phyloP scores from a whole-genome alignment of 2,329 filamentous ascomycete genomes.

The Microdochium trichocladiopsis region DNA sequence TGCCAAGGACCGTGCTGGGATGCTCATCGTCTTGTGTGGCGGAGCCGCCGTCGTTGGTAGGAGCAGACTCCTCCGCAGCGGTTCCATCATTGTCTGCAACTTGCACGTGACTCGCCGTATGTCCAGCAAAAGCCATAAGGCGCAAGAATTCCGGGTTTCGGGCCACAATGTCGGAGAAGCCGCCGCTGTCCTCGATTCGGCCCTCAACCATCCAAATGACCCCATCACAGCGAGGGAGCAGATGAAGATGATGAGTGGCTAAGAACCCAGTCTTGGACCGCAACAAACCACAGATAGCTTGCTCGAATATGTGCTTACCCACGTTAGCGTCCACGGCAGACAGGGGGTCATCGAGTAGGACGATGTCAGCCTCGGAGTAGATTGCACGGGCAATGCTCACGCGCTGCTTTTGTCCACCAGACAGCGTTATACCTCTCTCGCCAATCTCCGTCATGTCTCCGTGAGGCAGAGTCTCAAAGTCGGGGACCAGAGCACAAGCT shows the following conservation, averaged over 20 bases:
- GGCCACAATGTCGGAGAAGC: slow-evolving; percentile 57
- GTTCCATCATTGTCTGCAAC: slow-evolving; percentile 29
- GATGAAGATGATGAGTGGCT: slow-evolving; percentile 69
- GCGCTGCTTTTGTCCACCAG: slow-evolving; percentile 86
- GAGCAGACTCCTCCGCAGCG: slow-evolving; percentile 30
- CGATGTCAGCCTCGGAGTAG: slow-evolving; percentile 57
- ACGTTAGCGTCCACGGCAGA: slow-evolving; percentile 61
- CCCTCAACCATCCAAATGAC: slow-evolving; percentile 63
- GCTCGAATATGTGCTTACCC: slow-evolving; percentile 72
- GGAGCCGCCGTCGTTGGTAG: too few relatives aligned
- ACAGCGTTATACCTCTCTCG: slow-evolving; percentile 86
- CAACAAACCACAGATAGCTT: slow-evolving; percentile 79
- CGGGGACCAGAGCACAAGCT: slow-evolving; percentile 72
- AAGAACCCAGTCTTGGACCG: slow-evolving; percentile 79
- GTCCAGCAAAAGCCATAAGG: slow-evolving; percentile 53
- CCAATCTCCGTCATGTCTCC: slow-evolving; percentile 85
- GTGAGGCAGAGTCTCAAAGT: slow-evolving; percentile 80
- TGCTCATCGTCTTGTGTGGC: too few relatives aligned
- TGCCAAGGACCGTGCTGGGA: slow-evolving; percentile 14
- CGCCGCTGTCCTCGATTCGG: slow-evolving; percentile 52
- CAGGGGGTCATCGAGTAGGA: slow-evolving; percentile 59
- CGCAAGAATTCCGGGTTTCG: slow-evolving; percentile 49
- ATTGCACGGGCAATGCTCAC: slow-evolving; percentile 80
- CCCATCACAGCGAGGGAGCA: slow-evolving; percentile 59
- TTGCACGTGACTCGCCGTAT: slow-evolving; percentile 36